Evolutionary conservation across 148 eudicot species (phyloP).

Genomic region (Vaccinium myrtillus): DNA sequence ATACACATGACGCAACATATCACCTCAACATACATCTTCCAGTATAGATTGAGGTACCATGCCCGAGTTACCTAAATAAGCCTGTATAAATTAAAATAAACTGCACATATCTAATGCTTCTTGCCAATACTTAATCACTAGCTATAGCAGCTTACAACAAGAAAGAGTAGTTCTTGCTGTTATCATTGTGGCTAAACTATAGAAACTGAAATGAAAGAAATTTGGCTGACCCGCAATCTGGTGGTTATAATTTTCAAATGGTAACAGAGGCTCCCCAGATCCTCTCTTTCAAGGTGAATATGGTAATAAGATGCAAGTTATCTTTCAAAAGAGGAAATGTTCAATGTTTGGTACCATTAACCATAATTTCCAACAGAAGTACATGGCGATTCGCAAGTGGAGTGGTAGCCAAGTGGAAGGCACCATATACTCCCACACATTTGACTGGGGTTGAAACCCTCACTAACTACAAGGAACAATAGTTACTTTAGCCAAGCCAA

Average conservation of each 20-base stretch:
- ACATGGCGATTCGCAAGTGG: neutral
- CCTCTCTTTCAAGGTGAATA: constrained; percentile 8
- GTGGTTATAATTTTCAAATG: neutral
- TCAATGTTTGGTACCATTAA: neutral
- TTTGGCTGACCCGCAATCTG: neutral
- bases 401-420: too few species aligned
- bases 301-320: neutral
- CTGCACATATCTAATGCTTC: neutral
- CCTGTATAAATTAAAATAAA: neutral
- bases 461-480: too few species aligned
- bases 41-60: neutral
- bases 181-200: neutral
- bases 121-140: neutral
- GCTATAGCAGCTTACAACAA: neutral
- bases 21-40: neutral
- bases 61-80: neutral
- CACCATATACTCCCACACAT: too few species aligned
- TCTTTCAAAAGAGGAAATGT: neutral
- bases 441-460: too few species aligned
- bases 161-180: neutral
- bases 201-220: neutral
- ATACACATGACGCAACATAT: neutral
- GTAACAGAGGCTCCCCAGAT: neutral
- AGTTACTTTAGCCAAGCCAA: too few species aligned
- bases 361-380: neutral